Evolutionary conservation across 495 filamentous ascomycete genomes (phyloP), one percentile per base, ranked within the genome.

Genomic region (Neurospora cerealis): DNA sequence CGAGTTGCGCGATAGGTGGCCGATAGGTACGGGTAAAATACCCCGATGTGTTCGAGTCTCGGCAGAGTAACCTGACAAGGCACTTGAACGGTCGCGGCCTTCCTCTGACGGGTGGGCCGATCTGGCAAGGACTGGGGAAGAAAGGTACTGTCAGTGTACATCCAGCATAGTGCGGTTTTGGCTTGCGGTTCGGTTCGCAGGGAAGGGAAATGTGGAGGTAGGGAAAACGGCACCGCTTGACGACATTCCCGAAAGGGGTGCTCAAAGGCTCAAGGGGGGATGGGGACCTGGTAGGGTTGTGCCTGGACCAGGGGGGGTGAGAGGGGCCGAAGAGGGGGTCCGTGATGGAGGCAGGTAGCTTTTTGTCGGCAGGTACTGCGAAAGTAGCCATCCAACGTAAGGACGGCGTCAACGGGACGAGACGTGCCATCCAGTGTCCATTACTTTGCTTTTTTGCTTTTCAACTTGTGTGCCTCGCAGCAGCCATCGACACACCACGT

Each of bases 161-260:
- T 66, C 15, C 32, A 66, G 54, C 54, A 66, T 66, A 34, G 54
- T 66, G 54, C 54, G 54, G 32, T 66, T 66, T 36, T 66, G 54
- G 54, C 54, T 76, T 28, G 73, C 72, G 75, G 76, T 70, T 76
- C 76, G 74, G 72, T 69, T 62, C 17, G 37, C 75, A 77, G 73
- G 71, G 73, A 41, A 73, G 71, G 46, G 70, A 72, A 77, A 77
- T 77, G 79, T 77, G 80, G 80, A 81, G 80, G 76, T 69, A 71
- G 74, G 54, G 71, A 77, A 76, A 77, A 78, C 76, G 75, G 77
- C 77, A 77, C 77, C 76, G 74, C 73, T 76, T 73, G 76, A 75
- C 77, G 79, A 81, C 79, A 78, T 79, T 77, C 77, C 79, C 77
- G 73, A 81, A 81, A 74, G 70, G 54, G 54, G 54, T 62, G 24